A percentile compares a stretch with the other conserved stretches of the same genome.
phyloP scores from a whole-genome alignment of 1,284 basidiomycete species.

The Leccinum colubrinum region DNA sequence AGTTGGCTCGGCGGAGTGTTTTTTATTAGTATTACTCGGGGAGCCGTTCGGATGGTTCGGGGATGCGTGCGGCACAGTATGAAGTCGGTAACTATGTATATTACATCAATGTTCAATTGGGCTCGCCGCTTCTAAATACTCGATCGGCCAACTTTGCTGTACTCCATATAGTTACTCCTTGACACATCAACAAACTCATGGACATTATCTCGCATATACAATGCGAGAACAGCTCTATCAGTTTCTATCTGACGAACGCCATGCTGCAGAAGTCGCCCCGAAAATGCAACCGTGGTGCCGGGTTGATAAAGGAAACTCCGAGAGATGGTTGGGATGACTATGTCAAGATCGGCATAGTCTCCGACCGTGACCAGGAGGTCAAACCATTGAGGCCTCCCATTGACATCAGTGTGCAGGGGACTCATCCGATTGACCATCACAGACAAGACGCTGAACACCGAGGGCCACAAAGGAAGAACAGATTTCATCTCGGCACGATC shows the following conservation, averaged over 20 bases:
- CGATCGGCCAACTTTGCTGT: neutral
- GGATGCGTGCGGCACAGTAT: no score
- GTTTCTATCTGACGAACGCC: neutral
- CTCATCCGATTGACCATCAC: neutral
- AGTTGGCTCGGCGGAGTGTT: no score
- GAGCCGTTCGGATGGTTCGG: no score
- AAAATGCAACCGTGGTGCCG: neutral
- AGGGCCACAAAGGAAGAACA: neutral
- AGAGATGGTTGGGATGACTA: neutral
- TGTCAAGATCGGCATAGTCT: neutral
- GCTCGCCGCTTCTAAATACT: neutral
- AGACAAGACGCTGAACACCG: neutral
- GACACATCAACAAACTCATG: neutral
- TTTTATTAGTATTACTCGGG: no score
- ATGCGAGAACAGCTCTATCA: neutral
- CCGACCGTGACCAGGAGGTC: neutral
- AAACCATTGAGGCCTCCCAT: neutral
- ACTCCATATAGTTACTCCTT: neutral
- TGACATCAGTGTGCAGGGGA: neutral
- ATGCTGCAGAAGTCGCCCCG: neutral
- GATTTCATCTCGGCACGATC: neutral
- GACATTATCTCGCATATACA: neutral
- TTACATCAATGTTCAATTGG: no score
- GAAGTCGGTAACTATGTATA: no score
- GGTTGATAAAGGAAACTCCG: neutral